These are phyloP conservation scores for Syzygium aromaticum DNA, from an alignment of 345 rosid genomes.

Conservation along the genomic window DNA sequence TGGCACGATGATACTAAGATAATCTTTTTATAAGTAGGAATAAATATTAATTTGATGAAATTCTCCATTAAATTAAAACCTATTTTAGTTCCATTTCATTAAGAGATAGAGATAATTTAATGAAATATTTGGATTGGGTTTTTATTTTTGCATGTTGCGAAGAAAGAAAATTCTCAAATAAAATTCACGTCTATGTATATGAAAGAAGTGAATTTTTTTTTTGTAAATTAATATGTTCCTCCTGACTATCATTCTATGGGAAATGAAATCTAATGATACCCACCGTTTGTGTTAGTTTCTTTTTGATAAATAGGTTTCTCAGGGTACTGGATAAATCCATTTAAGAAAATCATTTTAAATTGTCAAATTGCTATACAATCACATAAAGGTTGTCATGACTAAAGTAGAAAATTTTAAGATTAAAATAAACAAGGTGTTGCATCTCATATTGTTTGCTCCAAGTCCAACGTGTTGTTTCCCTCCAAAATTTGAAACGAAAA, in stretches of 20 bases:
- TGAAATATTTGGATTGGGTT: neutral
- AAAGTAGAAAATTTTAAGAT: neutral
- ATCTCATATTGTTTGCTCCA: neutral
- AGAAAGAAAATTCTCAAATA: neutral
- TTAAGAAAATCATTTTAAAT: neutral
- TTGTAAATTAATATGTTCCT: neutral
- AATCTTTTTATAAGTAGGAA: neutral
- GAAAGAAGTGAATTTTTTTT: neutral
- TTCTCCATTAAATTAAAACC: neutral
- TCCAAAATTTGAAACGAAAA: neutral
- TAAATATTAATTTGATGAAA: neutral
- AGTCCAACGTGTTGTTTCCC: neutral
- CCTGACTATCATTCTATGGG: neutral
- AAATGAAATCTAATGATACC: neutral
- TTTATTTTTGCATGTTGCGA: neutral
- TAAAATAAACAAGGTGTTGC: too few species aligned
- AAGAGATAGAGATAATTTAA: neutral
- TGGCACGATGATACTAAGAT: neutral
- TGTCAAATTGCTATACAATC: accelerated
- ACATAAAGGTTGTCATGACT: neutral
- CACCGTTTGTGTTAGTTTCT: neutral
- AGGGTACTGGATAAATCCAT: neutral
- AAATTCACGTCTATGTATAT: neutral
- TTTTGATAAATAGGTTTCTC: neutral
- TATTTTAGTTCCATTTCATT: neutral